Evolutionary conservation across 1,284 basidiomycete genomes (phyloP), one percentile per base, ranked within the genome.

Genomic region (Dichomitus squalens): DNA sequence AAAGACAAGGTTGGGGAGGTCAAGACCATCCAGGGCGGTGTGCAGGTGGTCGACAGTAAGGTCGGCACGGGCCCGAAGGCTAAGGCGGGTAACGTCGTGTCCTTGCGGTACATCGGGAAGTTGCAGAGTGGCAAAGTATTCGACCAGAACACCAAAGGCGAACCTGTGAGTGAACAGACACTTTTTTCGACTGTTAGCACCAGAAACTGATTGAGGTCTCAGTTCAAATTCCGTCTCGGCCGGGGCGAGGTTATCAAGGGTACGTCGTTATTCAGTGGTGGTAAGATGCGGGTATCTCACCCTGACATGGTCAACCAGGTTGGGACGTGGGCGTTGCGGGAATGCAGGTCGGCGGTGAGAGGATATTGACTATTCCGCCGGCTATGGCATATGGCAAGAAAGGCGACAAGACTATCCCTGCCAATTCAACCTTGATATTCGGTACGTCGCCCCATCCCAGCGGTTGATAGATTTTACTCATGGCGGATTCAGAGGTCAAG

Each of bases 261-360:
- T 81, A 60, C 63, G 70, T 63, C 27, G 34, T 49, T 21, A n/a
- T 31, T 20, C 16, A n/a, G 5, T 16, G 4, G 27, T 34, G 11
- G 2, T 47, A 16, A 14, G 11, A n/a, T 29, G 44, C 29, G 31
- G n/a, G 25, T 2, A 25, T 12, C 7, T 9, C 21, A 40, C n/a
- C 11, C 20, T 47, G 1, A 47, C 38, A 47, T 21, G 6, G 20
- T 29, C 27, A 2, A 14, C 49, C 40, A 89, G 88, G 90, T 43
- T 97, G 95, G 96, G 95, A 97, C 68, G 80, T 93, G 67, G 96
- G 96, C 53, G 81, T 98, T 58, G 86, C 79, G 55, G 96, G 96
- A 49, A 97, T 98, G 95, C 86, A 90, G 66, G 87, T 90, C 48
- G 95, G 93, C 52, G 93, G 94, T 38, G 95, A 98, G 76, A 87